Conservation (phyloP, 257 asterid genomes). For the Orobanche coerulescens region DNA sequence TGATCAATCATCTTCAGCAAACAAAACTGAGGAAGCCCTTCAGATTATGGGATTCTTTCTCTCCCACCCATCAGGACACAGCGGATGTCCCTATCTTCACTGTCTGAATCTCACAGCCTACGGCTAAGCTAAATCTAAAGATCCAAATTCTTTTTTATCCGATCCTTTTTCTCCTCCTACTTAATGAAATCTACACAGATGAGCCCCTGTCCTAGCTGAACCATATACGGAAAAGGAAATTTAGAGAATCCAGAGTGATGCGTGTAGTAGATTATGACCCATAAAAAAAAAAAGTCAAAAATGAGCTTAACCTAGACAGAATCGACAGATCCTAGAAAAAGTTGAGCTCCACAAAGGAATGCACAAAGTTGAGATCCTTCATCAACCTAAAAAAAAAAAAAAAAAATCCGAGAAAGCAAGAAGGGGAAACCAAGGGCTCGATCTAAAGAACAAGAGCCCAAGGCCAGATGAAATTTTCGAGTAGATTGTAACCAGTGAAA, state of each 20-base stretch:
- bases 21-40: slow-evolving; percentile 23
- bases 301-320: slow-evolving; percentile 23
- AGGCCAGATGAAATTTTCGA: slow-evolving; percentile 16
- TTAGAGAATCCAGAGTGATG: neutral
- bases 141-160: slow-evolving; percentile 8
- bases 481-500: neutral
- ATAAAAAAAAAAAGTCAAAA: neutral
- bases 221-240: slow-evolving; percentile 9
- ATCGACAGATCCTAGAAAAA: slow-evolving; percentile 36
- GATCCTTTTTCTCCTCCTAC: slow-evolving; percentile 13
- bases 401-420: neutral
- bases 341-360: slow-evolving; percentile 8
- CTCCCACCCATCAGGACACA: slow-evolving; percentile 24
- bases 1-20: slow-evolving; percentile 79
- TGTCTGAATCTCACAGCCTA: slow-evolving; percentile 2
- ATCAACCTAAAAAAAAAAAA: neutral
- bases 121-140: slow-evolving; percentile 23
- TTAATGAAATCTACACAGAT: slow-evolving; percentile 19
- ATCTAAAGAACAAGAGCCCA: slow-evolving; percentile 28
- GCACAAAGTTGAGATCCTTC: neutral
- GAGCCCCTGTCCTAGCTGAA: slow-evolving; percentile 27
- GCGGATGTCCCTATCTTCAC: slow-evolving; percentile 7
- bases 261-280: slow-evolving; percentile 3
- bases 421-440: slow-evolving; percentile 29
- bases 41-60: slow-evolving; percentile 18